Base-by-base conservation (phyloP, 2,329 filamentous ascomycete genomes). In the Daldinia eschscholtzii region DNA sequence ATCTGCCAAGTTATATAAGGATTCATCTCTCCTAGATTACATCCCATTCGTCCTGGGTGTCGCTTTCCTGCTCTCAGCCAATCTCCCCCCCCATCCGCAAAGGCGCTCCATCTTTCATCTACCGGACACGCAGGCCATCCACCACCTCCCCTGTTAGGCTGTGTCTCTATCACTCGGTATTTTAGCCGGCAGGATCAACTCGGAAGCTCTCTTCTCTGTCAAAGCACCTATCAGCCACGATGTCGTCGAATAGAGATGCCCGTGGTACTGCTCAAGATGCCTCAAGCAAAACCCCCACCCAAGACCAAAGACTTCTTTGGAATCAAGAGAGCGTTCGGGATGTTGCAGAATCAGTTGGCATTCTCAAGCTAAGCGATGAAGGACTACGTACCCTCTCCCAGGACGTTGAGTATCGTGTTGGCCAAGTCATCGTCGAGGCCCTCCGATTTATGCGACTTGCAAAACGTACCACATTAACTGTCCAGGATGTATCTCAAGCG, bases 261-360 rank as follows among this genome's bases (percentile, higher is more conserved):
- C 77, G 77, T 62, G 71, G 62, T 30, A 39, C 74, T 33, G 63
- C 37, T 13, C 72, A 73, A 56, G 77, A 77, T 26, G 53, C 71
- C 15, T 57, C 59, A 3, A 61, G 28, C 62, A 77, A 77, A 35
- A 53, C 44, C 6, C 28, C 58, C 4, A 57, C 67, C n/a, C 64
- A 59, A 30, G 77, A 79, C 41, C 72, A 72, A 30, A 71, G 75
- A 44, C 84, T 91, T 28, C 90, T 98, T 74, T 98, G 96, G 96
- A 98, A 98, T 78, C 90, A 93, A 18, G 96, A 99, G 76, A 98
- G 97, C 75, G 93, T 99, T 75, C 91, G 91, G 75, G 96, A 99
- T 80, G 94, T 98, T 68, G 95, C 96, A 73, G 96, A 99, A 81
- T 97, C 96, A 1, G 93, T 98, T 55, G 96, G 96, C 65, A 94